Evolutionary conservation across 352 stramenopile species (phyloP).

Genomic region (Stramenopiles sp.): DNA sequence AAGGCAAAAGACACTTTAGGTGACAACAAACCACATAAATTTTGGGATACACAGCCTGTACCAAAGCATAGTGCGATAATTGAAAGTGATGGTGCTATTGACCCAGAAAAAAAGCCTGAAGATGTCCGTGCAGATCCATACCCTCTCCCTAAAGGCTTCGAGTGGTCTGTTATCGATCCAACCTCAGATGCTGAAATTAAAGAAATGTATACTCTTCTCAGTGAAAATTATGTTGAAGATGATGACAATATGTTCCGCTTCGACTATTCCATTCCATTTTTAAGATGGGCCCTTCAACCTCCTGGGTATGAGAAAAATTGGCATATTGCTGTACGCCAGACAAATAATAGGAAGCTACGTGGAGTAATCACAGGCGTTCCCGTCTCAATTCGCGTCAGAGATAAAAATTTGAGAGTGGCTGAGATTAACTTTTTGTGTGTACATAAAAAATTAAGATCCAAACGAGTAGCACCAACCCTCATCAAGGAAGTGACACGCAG

Average conservation of each 20-base stretch:
- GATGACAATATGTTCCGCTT: slow-evolving; percentile 84
- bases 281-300: slow-evolving; percentile 56
- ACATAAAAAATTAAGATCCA: slow-evolving; percentile 81
- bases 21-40: slow-evolving; percentile 23
- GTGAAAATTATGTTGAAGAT: slow-evolving; percentile 94
- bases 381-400: slow-evolving; percentile 21
- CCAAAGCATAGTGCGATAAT: slow-evolving; percentile 14
- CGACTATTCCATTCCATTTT: slow-evolving; percentile 37
- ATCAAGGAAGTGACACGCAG: slow-evolving; percentile 97
- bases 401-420: slow-evolving; percentile 17
- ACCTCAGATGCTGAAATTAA: slow-evolving; percentile 18
- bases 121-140: slow-evolving; percentile 65
- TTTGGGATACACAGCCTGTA: slow-evolving; percentile 54
- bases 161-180: slow-evolving; percentile 29
- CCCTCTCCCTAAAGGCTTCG: slow-evolving; percentile 48
- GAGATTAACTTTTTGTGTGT: slow-evolving; percentile 98
- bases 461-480: slow-evolving; percentile 75
- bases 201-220: slow-evolving; percentile 81
- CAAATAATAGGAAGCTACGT: slow-evolving; percentile 56
- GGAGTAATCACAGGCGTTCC: slow-evolving; percentile 86
- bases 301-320: slow-evolving; percentile 58
- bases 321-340: slow-evolving; percentile 66
- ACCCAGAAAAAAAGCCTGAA: slow-evolving; percentile 40
- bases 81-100: slow-evolving; percentile 32
- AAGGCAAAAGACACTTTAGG: neutral